Base-by-base conservation (phyloP, 2,329 filamentous ascomycete genomes). In the Pseudogymnoascus sp. region DNA sequence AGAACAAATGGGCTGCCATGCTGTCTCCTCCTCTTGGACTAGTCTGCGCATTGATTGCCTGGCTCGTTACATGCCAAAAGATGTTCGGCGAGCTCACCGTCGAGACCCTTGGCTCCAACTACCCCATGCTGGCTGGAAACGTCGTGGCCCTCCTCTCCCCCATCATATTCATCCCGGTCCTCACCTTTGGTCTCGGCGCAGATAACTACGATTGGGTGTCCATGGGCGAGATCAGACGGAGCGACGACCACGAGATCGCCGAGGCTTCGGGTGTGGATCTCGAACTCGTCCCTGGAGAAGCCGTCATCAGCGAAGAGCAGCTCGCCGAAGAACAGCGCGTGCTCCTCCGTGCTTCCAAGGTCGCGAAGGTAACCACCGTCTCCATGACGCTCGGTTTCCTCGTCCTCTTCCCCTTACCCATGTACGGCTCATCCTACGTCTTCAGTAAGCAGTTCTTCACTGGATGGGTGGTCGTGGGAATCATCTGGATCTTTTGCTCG, bases 401-500 rank as follows among this genome's bases (percentile, higher is more conserved):
- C 0, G 79, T 96, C 1, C 81, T 96, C 14, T 96, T 91, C 91
- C 91, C 92, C 0, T 93, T 96, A 81, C 91, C 91, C 1, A 86
- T 96, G 84, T 96, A 94, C 70, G 91, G 90, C 9, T 80, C 81
- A 0, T 82, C 82, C 0, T 96, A 96, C 71, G 81, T 96, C 60
- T 95, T 94, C 75, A 85, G 81, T 72, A 88, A 90, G 77, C 79
- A 79, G 22, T 94, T 94, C 78, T 94, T 93, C 74, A 90, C 88
- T 0, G 89, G 89, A 50, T 93, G 89, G 89, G 83, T 91, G 9
- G 79, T 84, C 1, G 83, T 90, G 7, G 88, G 87, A 8, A 89
- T 94, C 60, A 77, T 92, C 41, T 94, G 90, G 90, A 81, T 93
- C 66, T 91, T 91, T 71, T 84, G 82, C 67, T 88, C 85, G 2